phyloP scores from a whole-genome alignment of 805 yeast genomes.

The Suhomyces vadensis region DNA sequence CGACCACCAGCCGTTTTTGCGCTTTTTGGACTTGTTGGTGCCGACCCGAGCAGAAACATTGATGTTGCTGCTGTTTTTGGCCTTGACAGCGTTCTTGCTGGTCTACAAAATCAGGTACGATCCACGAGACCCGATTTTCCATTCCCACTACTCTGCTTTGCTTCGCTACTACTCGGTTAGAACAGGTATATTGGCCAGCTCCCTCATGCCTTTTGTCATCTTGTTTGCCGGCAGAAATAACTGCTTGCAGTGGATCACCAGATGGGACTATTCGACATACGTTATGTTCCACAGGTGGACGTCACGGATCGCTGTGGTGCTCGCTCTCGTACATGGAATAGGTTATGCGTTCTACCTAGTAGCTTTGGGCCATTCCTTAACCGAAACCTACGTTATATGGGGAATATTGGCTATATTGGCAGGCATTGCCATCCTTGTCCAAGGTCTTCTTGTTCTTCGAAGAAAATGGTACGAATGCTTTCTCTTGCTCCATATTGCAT shows the following conservation, averaged over 20 bases:
- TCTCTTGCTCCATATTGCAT: conserved; percentile 21
- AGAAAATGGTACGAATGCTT: conserved; percentile 25
- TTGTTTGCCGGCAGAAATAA: conserved; percentile 39
- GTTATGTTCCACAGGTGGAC: conserved; percentile 60
- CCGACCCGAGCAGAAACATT: conserved; percentile 16
- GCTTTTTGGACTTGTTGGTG: conserved; percentile 29
- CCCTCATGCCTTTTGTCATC: conserved; percentile 33
- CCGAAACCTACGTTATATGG: conserved; percentile 20
- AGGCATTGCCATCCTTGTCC: conserved; percentile 19
- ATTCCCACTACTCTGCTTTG: conserved; percentile 19
- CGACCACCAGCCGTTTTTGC: conserved; percentile 21
- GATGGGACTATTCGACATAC: conserved; percentile 49
- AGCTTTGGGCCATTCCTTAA: conserved; percentile 13
- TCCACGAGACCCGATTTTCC: conserved; percentile 28
- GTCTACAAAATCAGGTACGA: conserved; percentile 20
- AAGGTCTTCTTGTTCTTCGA: conserved; percentile 20
- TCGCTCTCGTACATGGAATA: conserved; percentile 44
- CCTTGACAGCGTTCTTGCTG: conserved; percentile 9
- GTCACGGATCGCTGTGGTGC: conserved; percentile 44
- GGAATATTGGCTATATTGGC: conserved; percentile 21
- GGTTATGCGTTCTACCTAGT: conserved; percentile 10
- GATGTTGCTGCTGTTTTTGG: conserved; percentile 9
- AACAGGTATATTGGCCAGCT: conserved; percentile 25
- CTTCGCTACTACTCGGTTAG: conserved; percentile 21
- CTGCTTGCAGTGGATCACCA: conserved; percentile 38